Base-by-base conservation (phyloP, 2,329 filamentous ascomycete genomes). In the Xylaria sp. region DNA sequence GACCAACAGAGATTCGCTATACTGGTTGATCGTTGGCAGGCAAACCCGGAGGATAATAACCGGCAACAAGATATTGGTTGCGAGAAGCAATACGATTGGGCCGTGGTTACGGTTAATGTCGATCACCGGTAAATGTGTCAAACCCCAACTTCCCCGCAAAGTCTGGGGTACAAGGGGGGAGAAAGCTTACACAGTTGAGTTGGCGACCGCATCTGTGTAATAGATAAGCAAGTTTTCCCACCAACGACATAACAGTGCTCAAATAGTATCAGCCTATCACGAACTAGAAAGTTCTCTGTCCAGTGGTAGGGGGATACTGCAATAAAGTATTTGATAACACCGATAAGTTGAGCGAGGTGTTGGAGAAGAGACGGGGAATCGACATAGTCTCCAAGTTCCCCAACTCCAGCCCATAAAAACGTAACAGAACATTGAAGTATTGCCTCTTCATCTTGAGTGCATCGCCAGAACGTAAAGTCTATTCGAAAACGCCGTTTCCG, bases 301-400 rank as follows among this genome's bases (percentile, higher is more conserved):
- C 44, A 36, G 13, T 25, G 5, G 36, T n/a, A 22, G 45, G 36
- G 13, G 27, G 9, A 29, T 17, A 39, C 3, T 17, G 22, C 7
- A n/a, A 38, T 15, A 47, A 27, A 53, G 54, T 39, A 17, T 50
- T 49, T 9, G 17, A 13, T 45, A 2, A 13, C 33, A 44, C 42
- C 22, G 42, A 54, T 42, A 11, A 60, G 17, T 38, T 55, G 20
- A 61, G 42, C 13, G 1, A 47, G 36, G 33, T 27, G 17, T 49
- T 65, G 47, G 50, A 63, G 56, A 69, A 58, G 9, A 33, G 11
- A 36, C 22, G 38, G 13, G 57, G 27, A 33, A 49, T 53, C 17
- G 33, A 13, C 11, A 13, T 39, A 22, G 22, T 71, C 59, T 57
- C 65, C 67, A 66, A 68, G 51, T 63, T 68, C 67, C 56, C 65